Evolutionary conservation across 495 filamentous ascomycete species (phyloP), one percentile per base, ranked within the genome.

Genomic region (Xylaria flabelliformis): DNA sequence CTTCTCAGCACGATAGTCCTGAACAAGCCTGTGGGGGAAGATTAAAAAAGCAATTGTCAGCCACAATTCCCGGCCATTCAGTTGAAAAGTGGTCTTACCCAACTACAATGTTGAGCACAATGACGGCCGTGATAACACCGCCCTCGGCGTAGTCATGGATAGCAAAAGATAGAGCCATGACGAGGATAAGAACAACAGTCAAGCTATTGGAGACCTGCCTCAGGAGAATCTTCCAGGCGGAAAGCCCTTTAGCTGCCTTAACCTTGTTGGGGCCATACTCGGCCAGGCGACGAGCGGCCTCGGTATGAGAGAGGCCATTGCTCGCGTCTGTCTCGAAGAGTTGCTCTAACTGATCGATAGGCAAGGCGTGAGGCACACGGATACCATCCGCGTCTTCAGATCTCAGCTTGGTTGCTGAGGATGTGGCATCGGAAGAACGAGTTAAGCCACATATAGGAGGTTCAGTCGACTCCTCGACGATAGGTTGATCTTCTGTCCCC

Each of bases 141-240:
- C 90, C 92, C 82, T 94, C 92, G 75, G 93, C 90, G 74, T 88
- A 94, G 73, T 92, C 91, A 68, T 88, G 79, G 72, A 93, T 92
- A 71, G 88, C 91, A 75, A 91, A 94, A 67, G 91, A 92, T 50
- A 93, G 83, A 34, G 86, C 89, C 91, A 93, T 94, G 70, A 91
- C 92, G 62, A 79, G 83, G n/a, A 94, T 85, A 62, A 94, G 89
- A 88, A 92, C 75, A 44, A 75, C 65, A n/a, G 83, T 84, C 68
- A 84, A 77, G 75, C 83, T 88, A 76, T 88, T 88, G 67, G 85
- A 86, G 26, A 88, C 83, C 73, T 88, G 87, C 72, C 87, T 86
- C 73, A 88, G 53, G 75, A 88, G 82, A 75, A 88, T 86, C 74
- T 85, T 86, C 82, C 83, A 87, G 78, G 82, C 74, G 78, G 84